Base-by-base conservation (phyloP, 345 rosid species). In the Anacardium occidentale region DNA sequence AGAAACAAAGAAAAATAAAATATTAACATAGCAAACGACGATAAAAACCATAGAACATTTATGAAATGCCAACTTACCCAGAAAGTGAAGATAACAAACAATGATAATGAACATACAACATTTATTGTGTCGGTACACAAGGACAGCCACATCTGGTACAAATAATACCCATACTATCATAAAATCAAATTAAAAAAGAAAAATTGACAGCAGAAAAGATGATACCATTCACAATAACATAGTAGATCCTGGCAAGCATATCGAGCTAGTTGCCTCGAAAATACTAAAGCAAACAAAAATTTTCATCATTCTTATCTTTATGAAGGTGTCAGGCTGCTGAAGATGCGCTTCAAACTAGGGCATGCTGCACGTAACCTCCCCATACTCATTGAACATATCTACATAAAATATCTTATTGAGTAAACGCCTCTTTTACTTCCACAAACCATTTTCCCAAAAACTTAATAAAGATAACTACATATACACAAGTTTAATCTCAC, bases 331-430 rank as follows among this genome's bases (percentile, higher is more conserved):
- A 75, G 70, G 86, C 91, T 86, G 78, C 88, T 85, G 71, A 82
- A 94, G 72, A 91, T 84, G 4, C 98, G 94, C 88, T 91, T 94
- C 87, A 94, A 76, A 84, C 96, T 91, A 3, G 89, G 94, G 64
- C 91, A 87, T 8, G 82, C 85, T 26, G 73, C 53, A 8, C 98
- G 91, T 67, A 91, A 79, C 75, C 76, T 83, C 68, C 81, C 86
- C 94, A 91, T 86, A 82, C 94, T 87, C 78, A 77, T 79, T 29
- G 96, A 81, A 64, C 77, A 83, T 79, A 94, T 84, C 98, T 94
- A 75, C 21, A 32, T 56, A 56, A 59, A 4, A 4, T n/a, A 29
- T 42, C 5, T 37, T 5, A 5, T 5, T 37, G 7, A 37, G 8
- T 37, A 37, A 37, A 37, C 8, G 1, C 42, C 7, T 6, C 42